phyloP scores from a whole-genome alignment of 305 asterid species.

The Fraxinus xanthoxyloides region DNA sequence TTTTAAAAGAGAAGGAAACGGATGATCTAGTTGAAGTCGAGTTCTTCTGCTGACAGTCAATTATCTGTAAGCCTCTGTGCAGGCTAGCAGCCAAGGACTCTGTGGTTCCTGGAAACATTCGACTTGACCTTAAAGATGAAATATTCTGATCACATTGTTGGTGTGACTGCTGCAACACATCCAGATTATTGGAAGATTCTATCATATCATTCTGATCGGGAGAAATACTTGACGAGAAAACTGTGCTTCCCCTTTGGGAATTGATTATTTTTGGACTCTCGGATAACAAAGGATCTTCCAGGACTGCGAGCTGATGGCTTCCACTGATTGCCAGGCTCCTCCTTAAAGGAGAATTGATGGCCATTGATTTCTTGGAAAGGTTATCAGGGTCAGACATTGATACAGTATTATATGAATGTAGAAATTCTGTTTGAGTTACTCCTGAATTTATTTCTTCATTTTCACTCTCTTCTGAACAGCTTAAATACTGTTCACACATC shows the following conservation, averaged over 20 bases:
- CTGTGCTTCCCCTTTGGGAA: slow-evolving; percentile 56
- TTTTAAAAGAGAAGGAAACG: slow-evolving; percentile 85
- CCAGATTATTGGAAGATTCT: slow-evolving; percentile 38
- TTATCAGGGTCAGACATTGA: slow-evolving; percentile 23
- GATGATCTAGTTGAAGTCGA: slow-evolving; percentile 65
- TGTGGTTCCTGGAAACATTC: slow-evolving; percentile 63
- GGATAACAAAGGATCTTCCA: slow-evolving; percentile 68
- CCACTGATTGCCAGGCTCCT: slow-evolving; percentile 45
- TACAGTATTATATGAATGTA: slow-evolving; percentile 3
- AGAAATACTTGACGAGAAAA: slow-evolving; percentile 38
- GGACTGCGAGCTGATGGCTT: slow-evolving; percentile 38
- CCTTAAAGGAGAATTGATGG: slow-evolving; percentile 32
- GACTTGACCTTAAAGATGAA: slow-evolving; percentile 80
- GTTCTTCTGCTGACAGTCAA: slow-evolving; percentile 74
- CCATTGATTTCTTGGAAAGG: slow-evolving; percentile 18
- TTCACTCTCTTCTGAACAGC: slow-evolving; percentile 87
- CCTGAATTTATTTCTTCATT: slow-evolving; percentile 61
- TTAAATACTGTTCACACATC: slow-evolving; percentile 64
- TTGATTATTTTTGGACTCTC: slow-evolving; percentile 83
- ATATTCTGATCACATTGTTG: slow-evolving; percentile 40
- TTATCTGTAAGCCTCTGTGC: slow-evolving; percentile 79
- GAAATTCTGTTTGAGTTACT: slow-evolving; percentile 29
- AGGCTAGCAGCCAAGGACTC: slow-evolving; percentile 94
- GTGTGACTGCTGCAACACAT: slow-evolving; percentile 37
- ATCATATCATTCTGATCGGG: slow-evolving; percentile 37